Evolutionary conservation across 2,329 filamentous ascomycete genomes (phyloP).

Genomic region (Scedosporium dehoogii): DNA sequence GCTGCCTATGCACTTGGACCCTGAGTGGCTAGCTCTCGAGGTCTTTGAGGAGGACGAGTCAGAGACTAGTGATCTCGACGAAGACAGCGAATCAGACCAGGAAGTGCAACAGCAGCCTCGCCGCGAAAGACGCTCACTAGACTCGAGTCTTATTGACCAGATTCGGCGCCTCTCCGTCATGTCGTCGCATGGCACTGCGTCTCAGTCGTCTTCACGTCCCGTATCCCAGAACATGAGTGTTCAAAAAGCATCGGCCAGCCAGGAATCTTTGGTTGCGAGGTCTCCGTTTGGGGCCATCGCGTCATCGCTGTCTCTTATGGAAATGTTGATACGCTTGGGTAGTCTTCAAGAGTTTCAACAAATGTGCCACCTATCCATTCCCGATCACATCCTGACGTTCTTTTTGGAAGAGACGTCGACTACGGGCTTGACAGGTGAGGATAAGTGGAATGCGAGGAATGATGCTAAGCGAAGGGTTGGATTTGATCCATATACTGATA

Average conservation of each 20-base stretch:
- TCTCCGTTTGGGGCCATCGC: constrained; percentile 43
- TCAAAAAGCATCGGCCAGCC: constrained; percentile 9
- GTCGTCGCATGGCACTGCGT: constrained; percentile 7
- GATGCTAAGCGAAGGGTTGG: constrained; percentile 40
- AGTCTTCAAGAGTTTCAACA: constrained; percentile 90
- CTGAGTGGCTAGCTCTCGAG: constrained; percentile 86
- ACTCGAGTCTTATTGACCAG: constrained; percentile 28
- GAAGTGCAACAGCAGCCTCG: neutral
- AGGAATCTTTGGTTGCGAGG: constrained; percentile 24
- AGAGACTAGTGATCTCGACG: constrained; percentile 19
- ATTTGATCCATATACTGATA: constrained; percentile 47
- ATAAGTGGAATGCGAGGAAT: constrained; percentile 30
- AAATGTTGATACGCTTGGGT: constrained; percentile 77
- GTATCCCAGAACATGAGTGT: constrained; percentile 5
- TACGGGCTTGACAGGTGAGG: constrained; percentile 36
- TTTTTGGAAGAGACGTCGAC: constrained; percentile 60
- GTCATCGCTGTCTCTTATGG: constrained; percentile 62
- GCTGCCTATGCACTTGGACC: constrained; percentile 67
- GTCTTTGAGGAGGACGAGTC: constrained; percentile 54
- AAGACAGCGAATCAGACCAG: constrained; percentile 20
- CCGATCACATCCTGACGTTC: constrained; percentile 80
- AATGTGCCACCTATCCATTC: constrained; percentile 77
- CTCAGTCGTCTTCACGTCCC: neutral
- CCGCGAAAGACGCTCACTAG: constrained; percentile 16
- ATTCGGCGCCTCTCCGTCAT: constrained; percentile 29